Conservation (phyloP, 179 eudicot species). For the Spergularia azorica region DNA sequence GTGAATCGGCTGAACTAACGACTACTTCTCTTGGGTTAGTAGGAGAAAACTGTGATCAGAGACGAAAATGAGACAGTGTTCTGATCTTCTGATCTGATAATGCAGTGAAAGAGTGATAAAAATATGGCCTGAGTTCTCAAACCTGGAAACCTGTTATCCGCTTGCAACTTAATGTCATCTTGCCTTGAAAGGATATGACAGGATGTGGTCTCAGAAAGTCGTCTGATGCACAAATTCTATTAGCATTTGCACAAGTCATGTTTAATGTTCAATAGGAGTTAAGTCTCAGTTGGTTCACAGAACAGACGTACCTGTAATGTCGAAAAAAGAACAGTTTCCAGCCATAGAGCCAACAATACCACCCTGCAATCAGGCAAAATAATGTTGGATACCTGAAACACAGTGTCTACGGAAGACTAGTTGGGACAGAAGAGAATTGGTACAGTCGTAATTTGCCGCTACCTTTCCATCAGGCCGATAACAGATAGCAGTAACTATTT, state of each 20-base stretch:
- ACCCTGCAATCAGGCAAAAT: slow-evolving; percentile 49
- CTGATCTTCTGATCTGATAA: no score
- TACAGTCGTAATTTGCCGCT: not conserved
- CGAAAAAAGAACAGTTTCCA: slow-evolving; percentile 76
- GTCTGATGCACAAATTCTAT: slow-evolving; percentile 40
- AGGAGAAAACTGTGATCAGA: slow-evolving; percentile 66
- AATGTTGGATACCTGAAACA: not conserved
- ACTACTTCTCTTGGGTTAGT: slow-evolving; percentile 61
- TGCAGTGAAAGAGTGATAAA: not conserved
- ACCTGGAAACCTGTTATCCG: slow-evolving; percentile 88
- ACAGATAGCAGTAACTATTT: slow-evolving; percentile 87
- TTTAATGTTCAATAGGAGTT: no score
- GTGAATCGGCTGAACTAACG: slow-evolving; percentile 79
- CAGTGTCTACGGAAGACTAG: not conserved
- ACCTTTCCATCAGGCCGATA: slow-evolving; percentile 90
- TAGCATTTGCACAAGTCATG: slow-evolving; percentile 4
- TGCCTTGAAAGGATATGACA: slow-evolving; percentile 51
- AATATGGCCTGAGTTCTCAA: not conserved
- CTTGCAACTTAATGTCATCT: slow-evolving; percentile 61
- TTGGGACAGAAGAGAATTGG: not conserved
- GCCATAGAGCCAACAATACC: slow-evolving; percentile 73
- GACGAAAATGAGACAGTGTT: not conserved
- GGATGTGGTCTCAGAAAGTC: slow-evolving; percentile 44
- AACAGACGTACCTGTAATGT: slow-evolving; percentile 49
- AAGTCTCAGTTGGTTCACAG: not conserved